These are phyloP conservation scores for Aureobasidium pullulans DNA, from an alignment of 2,329 filamentous ascomycete genomes.

Conservation along the genomic window DNA sequence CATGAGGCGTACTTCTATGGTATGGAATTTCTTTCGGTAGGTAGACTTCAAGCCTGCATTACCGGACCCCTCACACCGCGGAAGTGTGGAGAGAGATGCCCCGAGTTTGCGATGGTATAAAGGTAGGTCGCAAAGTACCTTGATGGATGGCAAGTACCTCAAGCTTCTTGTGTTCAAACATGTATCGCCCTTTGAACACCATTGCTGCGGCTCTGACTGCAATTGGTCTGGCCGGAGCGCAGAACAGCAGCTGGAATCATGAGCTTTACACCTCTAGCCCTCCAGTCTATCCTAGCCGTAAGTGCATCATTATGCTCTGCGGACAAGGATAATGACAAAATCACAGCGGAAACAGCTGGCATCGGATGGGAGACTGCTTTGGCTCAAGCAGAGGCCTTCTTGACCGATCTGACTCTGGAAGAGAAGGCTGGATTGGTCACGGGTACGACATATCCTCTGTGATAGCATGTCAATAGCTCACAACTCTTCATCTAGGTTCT, in stretches of 20 bases:
- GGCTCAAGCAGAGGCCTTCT: slow-evolving; percentile 18
- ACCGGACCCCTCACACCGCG: background rate
- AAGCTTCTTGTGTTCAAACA: background rate
- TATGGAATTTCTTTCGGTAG: background rate
- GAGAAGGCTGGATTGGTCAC: slow-evolving; percentile 21
- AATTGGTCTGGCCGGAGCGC: slow-evolving; percentile 2
- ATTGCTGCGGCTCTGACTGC: background rate
- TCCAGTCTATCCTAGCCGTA: slow-evolving; percentile 21
- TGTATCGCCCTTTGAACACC: background rate
- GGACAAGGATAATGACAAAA: background rate
- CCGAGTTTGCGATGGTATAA: slow-evolving; percentile 3
- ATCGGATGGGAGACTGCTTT: slow-evolving; percentile 20
- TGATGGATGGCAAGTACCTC: background rate
- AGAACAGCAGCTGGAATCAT: slow-evolving; percentile 18
- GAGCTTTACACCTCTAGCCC: slow-evolving; percentile 21
- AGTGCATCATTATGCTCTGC: background rate
- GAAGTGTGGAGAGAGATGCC: background rate
- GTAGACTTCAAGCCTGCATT: background rate
- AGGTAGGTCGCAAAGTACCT: background rate
- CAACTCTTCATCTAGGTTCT: background rate
- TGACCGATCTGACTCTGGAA: slow-evolving; percentile 19
- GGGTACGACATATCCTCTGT: background rate
- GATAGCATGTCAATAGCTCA: background rate
- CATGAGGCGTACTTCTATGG: background rate
- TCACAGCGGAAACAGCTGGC: slow-evolving; percentile 19